Percentiles rank a stretch among this genome's conserved stretches.
Evolutionary conservation across 306 rosid genomes (phyloP).

Genomic region (Albizia julibrissin): DNA sequence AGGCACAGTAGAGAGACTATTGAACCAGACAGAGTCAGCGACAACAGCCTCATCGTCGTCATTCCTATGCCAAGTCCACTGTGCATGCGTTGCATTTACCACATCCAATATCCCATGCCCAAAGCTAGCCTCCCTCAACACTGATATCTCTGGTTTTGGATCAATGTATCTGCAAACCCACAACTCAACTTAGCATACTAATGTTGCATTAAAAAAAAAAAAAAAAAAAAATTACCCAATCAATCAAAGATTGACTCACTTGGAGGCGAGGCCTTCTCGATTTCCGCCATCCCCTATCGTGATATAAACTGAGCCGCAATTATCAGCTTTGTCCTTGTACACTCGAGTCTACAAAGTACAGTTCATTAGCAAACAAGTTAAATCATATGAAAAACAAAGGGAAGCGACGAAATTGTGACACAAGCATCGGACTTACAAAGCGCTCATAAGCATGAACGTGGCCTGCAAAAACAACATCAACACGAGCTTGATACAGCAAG

Average conservation of each 20-base stretch:
- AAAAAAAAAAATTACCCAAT: background rate
- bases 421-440: constrained; percentile 53
- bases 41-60: constrained; percentile 46
- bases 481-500: constrained; percentile 62
- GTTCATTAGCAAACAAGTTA: background rate
- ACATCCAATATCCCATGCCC: constrained; percentile 76
- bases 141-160: constrained; percentile 71
- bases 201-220: background rate
- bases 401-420: background rate
- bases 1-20: constrained; percentile 47
- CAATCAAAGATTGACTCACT: constrained; percentile 37
- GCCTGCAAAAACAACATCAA: constrained; percentile 77
- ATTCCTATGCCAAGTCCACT: constrained; percentile 79
- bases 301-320: constrained; percentile 73
- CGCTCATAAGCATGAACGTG: constrained; percentile 95
- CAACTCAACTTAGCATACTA: background rate
- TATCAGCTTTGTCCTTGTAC: constrained; percentile 53
- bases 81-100: constrained; percentile 67
- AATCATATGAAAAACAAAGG: background rate
- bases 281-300: constrained; percentile 98
- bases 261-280: constrained; percentile 77
- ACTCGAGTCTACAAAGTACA: constrained; percentile 59
- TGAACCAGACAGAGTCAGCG: constrained; percentile 62
- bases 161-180: constrained; percentile 41
- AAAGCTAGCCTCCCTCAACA: constrained; percentile 79